These are phyloP conservation scores for Crithidia brevicula DNA, from an alignment of 208 protist genomes.

Conservation along the genomic window DNA sequence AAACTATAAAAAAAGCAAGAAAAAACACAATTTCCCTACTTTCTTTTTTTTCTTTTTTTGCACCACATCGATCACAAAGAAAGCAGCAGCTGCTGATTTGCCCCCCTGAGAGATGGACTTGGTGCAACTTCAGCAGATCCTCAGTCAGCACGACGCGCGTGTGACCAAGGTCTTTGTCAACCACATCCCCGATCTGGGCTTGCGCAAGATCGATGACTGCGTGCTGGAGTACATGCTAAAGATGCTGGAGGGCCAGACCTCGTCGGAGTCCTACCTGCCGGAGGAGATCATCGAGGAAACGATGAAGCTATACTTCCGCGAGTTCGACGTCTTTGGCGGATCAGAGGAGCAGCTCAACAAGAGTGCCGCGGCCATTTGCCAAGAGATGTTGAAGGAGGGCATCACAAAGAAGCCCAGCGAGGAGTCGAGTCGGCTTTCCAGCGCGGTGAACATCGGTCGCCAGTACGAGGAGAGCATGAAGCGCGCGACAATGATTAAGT, in stretches of 20 bases:
- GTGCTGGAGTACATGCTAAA: conserved; percentile 85
- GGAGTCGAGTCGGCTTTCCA: conserved; percentile 70
- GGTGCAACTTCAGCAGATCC: conserved; percentile 54
- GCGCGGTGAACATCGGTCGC: conserved; percentile 83
- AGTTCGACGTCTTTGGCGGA: conserved; percentile 71
- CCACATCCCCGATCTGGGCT: conserved; percentile 66
- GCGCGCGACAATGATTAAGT: conserved; percentile 82
- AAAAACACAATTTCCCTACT: too few relatives aligned
- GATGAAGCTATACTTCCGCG: conserved; percentile 72
- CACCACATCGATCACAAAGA: too few relatives aligned
- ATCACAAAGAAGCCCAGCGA: conserved; percentile 76
- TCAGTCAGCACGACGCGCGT: conserved; percentile 53
- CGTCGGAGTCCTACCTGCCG: conserved; percentile 77
- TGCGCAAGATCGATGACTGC: conserved; percentile 76
- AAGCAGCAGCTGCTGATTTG: too few relatives aligned
- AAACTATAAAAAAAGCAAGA: background rate
- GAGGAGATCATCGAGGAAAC: conserved; percentile 79
- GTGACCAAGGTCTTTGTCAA: conserved; percentile 73
- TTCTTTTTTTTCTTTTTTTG: background rate
- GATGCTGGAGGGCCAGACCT: conserved; percentile 89
- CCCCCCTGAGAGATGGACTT: conserved; percentile 51
- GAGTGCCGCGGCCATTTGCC: conserved; percentile 49
- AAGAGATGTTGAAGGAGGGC: conserved; percentile 59
- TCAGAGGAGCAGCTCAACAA: conserved; percentile 41
- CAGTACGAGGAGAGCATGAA: conserved; percentile 90